Evolutionary conservation across 2,329 filamentous ascomycete species (phyloP), one percentile per base, ranked within the genome.

Genomic region (Cladosporium sp.): DNA sequence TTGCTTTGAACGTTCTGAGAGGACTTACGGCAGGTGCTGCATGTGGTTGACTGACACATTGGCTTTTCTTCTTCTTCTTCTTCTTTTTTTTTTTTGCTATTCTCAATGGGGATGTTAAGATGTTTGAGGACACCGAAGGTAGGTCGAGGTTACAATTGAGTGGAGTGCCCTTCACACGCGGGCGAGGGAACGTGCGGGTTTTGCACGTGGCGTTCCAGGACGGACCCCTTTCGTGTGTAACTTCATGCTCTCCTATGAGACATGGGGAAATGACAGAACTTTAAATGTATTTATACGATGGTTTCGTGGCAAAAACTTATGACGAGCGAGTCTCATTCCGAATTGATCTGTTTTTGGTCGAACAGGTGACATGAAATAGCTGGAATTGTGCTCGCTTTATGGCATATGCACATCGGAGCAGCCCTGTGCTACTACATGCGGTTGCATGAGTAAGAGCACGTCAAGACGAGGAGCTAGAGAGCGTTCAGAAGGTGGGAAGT

Each of bases 11-110:
- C 23, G 23, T 26, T 26, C 23, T 26, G 23, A 26, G 23, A 26
- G 23, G 14, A 59, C 56, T 73, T 82, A 90, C 88, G 80, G 80
- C 89, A 91, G 62, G 80, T 85, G 68, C 79, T 79, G 78, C 89
- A 91, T 67, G 79, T 83, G 21, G 85, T 84, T 76, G 85, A 85
- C 78, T 83, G 88, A 76, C 89, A 91, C 89, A 91, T 91, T 29
- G 21, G 1, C 18, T 7, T 26, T n/a, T 55, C n/a, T n/a, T n/a
- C n/a, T n/a, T n/a, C n/a, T 5, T 12, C 33, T 11, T 11, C 5
- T 4, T 12, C 3, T 26, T 26, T 26, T 26, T 26, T 26, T 26
- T 16, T 40, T 5, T 18, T 40, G 5, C 18, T 18, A 18, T 16
- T 40, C 16, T 7, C 16, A 40, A 12, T 37, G 35, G 12, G 12